Evolutionary conservation across 169 alveolate genomes (phyloP).

Genomic region (Cryptosporidium sp.): DNA sequence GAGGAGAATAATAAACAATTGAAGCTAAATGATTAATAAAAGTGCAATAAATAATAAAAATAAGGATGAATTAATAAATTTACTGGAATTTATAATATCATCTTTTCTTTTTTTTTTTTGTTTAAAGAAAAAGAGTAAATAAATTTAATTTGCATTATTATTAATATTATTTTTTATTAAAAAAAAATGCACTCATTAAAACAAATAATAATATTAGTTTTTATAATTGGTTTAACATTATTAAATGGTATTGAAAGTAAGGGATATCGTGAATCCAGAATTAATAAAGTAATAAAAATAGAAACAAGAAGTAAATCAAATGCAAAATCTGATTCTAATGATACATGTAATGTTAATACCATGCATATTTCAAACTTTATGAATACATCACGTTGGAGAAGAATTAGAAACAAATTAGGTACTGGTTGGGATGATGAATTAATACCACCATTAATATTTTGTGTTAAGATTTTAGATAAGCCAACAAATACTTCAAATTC

Average conservation of each 20-base stretch:
- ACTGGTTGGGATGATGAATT: slow-evolving; percentile 69
- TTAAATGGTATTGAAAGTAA: slow-evolving; percentile 11
- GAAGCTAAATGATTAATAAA: too few relatives aligned
- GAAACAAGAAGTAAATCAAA: slow-evolving; percentile 8
- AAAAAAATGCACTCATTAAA: neutral
- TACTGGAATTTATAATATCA: too few relatives aligned
- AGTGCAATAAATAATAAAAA: neutral
- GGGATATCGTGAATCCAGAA: slow-evolving; percentile 46
- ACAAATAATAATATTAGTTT: neutral
- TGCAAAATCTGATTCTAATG: neutral
- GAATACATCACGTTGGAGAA: slow-evolving; percentile 69
- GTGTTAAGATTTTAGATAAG: slow-evolving; percentile 49
- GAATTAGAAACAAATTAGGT: slow-evolving; percentile 42
- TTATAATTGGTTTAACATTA: neutral
- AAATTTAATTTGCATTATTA: neutral
- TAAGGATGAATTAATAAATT: neutral
- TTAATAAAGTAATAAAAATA: slow-evolving; percentile 37
- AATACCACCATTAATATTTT: slow-evolving; percentile 72
- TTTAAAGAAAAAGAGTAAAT: neutral
- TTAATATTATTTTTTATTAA: neutral
- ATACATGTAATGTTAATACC: neutral
- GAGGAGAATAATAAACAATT: neutral
- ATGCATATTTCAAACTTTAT: slow-evolving; percentile 38
- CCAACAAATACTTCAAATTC: slow-evolving; percentile 17
- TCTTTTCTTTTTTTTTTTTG: too few relatives aligned